Percentiles rank a stretch among this genome's conserved stretches.
These are phyloP conservation scores for Diutina ranongensis DNA, from an alignment of 1,139 yeast genomes.

Conservation along the genomic window DNA sequence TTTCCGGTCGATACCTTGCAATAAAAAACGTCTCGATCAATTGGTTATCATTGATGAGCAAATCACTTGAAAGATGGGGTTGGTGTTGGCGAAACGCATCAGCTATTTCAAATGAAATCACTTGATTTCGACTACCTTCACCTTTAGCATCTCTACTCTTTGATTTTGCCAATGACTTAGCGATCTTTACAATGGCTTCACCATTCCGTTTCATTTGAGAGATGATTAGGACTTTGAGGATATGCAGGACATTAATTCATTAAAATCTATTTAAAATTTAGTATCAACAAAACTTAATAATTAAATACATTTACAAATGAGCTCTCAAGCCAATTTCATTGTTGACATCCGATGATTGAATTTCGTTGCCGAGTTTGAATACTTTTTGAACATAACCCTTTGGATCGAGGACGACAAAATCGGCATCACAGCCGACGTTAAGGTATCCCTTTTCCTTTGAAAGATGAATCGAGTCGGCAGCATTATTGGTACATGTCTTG, in stretches of 20 bases:
- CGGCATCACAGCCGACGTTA: slow-evolving; percentile 47
- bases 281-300: neutral
- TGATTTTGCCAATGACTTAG: neutral
- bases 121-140: neutral
- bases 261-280: too few relatives aligned
- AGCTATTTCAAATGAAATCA: neutral
- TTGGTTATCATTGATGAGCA: neutral
- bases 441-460: slow-evolving; percentile 38
- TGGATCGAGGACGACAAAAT: slow-evolving; percentile 37
- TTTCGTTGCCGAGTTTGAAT: slow-evolving; percentile 35
- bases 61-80: too few relatives aligned
- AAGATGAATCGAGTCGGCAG: slow-evolving; percentile 39
- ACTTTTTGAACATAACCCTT: slow-evolving; percentile 37
- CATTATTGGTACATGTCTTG: slow-evolving; percentile 45
- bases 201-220: neutral
- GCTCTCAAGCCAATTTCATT: neutral
- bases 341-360: neutral
- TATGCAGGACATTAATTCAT: too few relatives aligned
- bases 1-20: slow-evolving; percentile 14
- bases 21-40: slow-evolving; percentile 19
- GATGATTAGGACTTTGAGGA: neutral
- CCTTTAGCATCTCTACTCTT: neutral
- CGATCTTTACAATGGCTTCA: neutral
- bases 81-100: too few relatives aligned
- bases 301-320: too few relatives aligned